Evolutionary conservation across 352 stramenopile genomes (phyloP), one percentile per base, ranked within the genome.

Genomic region (Phytophthora cajani): DNA sequence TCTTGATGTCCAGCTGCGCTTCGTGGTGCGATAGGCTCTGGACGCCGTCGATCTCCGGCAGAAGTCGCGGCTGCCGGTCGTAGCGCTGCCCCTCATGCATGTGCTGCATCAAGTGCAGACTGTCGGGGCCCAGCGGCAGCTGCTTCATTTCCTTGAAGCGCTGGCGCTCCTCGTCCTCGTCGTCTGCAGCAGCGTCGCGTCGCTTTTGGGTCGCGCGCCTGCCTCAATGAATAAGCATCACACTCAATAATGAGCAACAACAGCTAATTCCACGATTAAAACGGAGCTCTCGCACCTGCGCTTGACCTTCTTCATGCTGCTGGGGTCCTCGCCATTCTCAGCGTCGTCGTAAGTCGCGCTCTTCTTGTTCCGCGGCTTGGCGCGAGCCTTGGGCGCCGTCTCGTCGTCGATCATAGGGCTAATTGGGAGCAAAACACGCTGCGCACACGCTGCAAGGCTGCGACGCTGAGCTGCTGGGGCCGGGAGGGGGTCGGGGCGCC

Each of bases 1-100:
- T 69, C 72, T 84, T 88, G n/a, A 93, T 67, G 62, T 93, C 85
- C 16, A 68, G 54, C 57, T 81, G 75, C 16, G 81, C 78, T 53
- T 93, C 85, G 10, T 77, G 80, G 7, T 59, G 58, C 7, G 81
- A 77, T 6, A 93, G 71, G 55, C 73, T 67, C 46, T 79, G 79
- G 53, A 93, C 79, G 50, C 83, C 81, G n/a, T 76, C 64, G 50
- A 91, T 85, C 5, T 89, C 80, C 0, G 85, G 85, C 53, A 93
- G 62, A 19, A 87, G 62, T 44, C 83, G 76, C 38, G 80, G 79
- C 32, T 76, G 72, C 27, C 72, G 77, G 58, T 84, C 69, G 67
- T 93, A 91, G 44, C 63, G 69, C 36, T 75, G 65, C 14, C 78
- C 73, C 27, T 83, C 58, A 6, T 82, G 64, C 19, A 71, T 23